phyloP scores from a whole-genome alignment of 1,139 yeast species.

The Kodamaea ohmeri region DNA sequence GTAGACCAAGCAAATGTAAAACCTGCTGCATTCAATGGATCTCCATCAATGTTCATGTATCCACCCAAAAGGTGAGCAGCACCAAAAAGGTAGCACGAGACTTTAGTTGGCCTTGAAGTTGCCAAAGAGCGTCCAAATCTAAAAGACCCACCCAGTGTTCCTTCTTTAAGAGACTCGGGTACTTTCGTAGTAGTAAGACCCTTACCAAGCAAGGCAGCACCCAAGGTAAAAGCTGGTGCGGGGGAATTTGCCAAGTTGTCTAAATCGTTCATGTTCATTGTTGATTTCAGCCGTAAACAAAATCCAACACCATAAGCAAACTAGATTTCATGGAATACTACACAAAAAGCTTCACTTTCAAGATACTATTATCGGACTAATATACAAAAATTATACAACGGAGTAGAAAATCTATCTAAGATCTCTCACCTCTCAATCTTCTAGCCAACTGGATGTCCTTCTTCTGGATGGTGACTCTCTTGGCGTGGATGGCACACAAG shows the following conservation, averaged over 20 bases:
- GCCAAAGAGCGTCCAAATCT: slow-evolving; percentile 28
- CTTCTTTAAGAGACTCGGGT: slow-evolving; percentile 14
- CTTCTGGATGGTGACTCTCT: slow-evolving; percentile 98
- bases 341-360: slow-evolving; percentile 5
- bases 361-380: slow-evolving; percentile 7
- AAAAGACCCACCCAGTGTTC: slow-evolving; percentile 31
- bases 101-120: slow-evolving; percentile 34
- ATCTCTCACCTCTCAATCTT: slow-evolving; percentile 97
- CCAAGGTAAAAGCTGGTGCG: slow-evolving; percentile 21
- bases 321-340: slow-evolving; percentile 31
- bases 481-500: slow-evolving; percentile 98
- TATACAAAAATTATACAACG: slow-evolving; percentile 35
- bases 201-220: slow-evolving; percentile 18
- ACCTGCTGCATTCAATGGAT: slow-evolving; percentile 80
- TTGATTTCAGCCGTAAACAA: background rate
- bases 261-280: background rate
- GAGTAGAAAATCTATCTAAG: slow-evolving; percentile 16
- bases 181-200: slow-evolving; percentile 19
- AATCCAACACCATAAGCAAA: too few relatives aligned
- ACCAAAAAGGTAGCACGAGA: slow-evolving; percentile 46
- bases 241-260: slow-evolving; percentile 14
- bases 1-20: slow-evolving; percentile 86
- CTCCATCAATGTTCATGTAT: slow-evolving; percentile 78
- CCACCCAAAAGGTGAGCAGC: slow-evolving; percentile 75
- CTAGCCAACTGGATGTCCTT: slow-evolving; percentile 98